These are phyloP conservation scores for Allium sativum DNA, from an alignment of 106 monocot genomes.

Conservation along the genomic window DNA sequence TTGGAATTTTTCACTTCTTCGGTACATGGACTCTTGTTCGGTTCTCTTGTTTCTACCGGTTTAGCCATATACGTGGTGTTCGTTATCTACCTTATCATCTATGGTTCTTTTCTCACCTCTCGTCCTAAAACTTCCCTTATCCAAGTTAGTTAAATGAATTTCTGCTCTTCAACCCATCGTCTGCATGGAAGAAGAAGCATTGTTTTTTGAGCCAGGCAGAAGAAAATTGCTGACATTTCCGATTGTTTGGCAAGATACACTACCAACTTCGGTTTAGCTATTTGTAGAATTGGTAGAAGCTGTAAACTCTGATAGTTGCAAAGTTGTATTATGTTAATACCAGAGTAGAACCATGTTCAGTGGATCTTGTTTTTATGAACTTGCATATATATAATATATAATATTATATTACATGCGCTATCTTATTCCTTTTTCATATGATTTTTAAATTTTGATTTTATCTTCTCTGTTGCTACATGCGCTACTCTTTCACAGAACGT, in stretches of 20 bases:
- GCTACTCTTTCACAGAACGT: too few relatives aligned
- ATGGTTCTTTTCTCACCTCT: constrained; percentile 1
- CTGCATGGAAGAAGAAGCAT: too few relatives aligned
- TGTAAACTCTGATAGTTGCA: not conserved
- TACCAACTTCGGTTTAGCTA: not conserved
- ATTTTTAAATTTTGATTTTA: too few relatives aligned
- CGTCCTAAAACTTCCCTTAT: constrained; percentile 1
- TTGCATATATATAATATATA: not conserved
- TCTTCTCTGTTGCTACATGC: too few relatives aligned
- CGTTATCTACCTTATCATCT: constrained; percentile 46
- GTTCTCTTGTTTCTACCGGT: constrained; percentile 8
- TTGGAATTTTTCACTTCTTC: constrained; percentile 53
- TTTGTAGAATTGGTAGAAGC: not conserved
- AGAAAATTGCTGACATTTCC: not conserved
- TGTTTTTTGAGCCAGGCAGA: not conserved
- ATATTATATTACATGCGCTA: too few relatives aligned
- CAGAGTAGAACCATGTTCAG: not conserved
- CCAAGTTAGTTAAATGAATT: not conserved
- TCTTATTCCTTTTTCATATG: too few relatives aligned
- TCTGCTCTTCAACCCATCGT: too few relatives aligned
- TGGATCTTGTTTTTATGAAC: not conserved
- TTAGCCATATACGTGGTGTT: constrained; percentile 31
- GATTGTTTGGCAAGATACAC: not conserved
- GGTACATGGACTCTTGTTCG: constrained; percentile 24
- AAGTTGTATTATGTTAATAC: not conserved